These are phyloP conservation scores for Metarhizium brunneum DNA, from an alignment of 2,329 filamentous ascomycete genomes.

Conservation along the genomic window DNA sequence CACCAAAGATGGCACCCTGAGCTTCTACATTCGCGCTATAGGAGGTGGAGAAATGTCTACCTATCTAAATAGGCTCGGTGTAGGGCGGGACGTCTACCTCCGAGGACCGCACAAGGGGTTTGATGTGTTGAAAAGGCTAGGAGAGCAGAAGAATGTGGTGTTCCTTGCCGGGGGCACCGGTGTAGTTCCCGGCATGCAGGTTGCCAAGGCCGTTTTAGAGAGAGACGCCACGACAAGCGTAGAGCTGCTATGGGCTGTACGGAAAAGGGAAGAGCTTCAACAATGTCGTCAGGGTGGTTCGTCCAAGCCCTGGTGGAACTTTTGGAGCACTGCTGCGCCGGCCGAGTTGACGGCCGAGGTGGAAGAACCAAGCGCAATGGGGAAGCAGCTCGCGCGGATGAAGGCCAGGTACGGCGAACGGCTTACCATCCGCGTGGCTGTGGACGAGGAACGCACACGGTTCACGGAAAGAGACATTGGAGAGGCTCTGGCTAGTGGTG, in stretches of 20 bases:
- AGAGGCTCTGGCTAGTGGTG: conserved; percentile 14
- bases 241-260: conserved; percentile 74
- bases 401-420: conserved; percentile 46
- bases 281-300: not conserved
- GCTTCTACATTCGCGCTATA: conserved; percentile 72
- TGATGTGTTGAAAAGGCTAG: conserved; percentile 28
- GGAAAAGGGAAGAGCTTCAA: conserved; percentile 45
- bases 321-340: conserved; percentile 11
- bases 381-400: conserved; percentile 53
- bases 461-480: conserved; percentile 48
- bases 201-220: conserved; percentile 53
- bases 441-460: conserved; percentile 68
- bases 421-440: conserved; percentile 62
- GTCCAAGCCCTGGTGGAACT: conserved; percentile 15
- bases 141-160: conserved; percentile 41
- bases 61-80: conserved; percentile 60
- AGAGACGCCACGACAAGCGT: conserved; percentile 31
- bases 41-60: conserved; percentile 75
- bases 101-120: conserved; percentile 72
- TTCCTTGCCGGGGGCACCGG: conserved; percentile 92
- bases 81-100: conserved; percentile 59
- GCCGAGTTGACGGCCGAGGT: conserved; percentile 13
- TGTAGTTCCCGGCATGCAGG: conserved; percentile 81
- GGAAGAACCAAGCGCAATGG: conserved; percentile 36
- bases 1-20: conserved; percentile 36